phyloP scores from a whole-genome alignment of 2,329 filamentous ascomycete species.

The Epicoccum nigrum region DNA sequence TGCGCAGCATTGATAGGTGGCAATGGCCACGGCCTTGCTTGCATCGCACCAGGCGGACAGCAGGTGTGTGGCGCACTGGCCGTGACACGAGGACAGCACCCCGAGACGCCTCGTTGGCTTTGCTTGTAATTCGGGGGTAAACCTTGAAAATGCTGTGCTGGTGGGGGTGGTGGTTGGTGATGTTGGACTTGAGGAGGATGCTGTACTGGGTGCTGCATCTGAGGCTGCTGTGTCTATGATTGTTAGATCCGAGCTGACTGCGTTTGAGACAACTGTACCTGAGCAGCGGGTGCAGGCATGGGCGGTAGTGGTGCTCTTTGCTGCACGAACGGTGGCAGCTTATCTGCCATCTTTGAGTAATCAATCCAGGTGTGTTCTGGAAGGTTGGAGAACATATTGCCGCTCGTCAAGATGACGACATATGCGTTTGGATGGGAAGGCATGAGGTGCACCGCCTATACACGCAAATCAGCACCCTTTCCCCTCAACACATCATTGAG shows the following conservation, averaged over 20 bases:
- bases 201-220: no score
- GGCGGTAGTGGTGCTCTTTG: constrained; percentile 32
- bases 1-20: constrained; percentile 1
- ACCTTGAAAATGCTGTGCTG: background rate
- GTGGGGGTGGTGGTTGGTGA: background rate
- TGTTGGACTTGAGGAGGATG: background rate
- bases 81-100: background rate
- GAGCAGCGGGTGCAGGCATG: constrained; percentile 15
- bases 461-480: background rate
- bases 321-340: constrained; percentile 32
- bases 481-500: background rate
- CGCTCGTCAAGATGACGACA: constrained; percentile 34
- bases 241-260: background rate
- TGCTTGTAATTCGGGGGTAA: constrained; percentile 1
- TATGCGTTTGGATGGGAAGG: constrained; percentile 33
- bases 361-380: constrained; percentile 42
- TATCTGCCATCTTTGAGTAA: constrained; percentile 39
- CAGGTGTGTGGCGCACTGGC: background rate
- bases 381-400: constrained; percentile 41
- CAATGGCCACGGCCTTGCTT: constrained; percentile 5
- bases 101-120: background rate
- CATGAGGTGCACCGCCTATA: constrained; percentile 41
- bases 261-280: background rate
- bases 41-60: constrained; percentile 3
- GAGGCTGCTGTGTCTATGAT: background rate